Evolutionary conservation across 176 grass and related monocot genomes (phyloP), one percentile per base, ranked within the genome.

Genomic region (Bonia amplexicaulis): DNA sequence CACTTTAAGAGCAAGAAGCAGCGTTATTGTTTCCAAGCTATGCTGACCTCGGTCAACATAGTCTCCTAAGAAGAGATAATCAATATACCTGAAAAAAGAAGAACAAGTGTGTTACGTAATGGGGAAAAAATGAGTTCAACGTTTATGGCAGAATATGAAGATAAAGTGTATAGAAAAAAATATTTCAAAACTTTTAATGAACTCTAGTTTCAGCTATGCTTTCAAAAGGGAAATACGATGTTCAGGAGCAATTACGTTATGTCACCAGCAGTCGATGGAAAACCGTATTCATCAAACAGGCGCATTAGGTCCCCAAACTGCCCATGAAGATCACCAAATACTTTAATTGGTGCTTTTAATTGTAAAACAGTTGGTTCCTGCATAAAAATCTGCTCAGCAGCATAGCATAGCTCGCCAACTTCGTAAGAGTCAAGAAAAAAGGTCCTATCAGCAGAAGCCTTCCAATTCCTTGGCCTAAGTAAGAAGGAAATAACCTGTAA

Each of bases 21-120:
- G 86, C 26, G 93, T 90, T 79, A 98, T 95, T 59, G 96, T 98
- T 90, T 98, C 96, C 88, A 98, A 89, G 84, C 93, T 98, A 63
- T 98, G 96, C 76, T 98, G 96, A 63, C 96, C 93, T 81, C 96
- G 85, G 81, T 98, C 96, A n/a, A 98, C 96, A 92, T 98, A 98
- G 84, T 98, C 96, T 69, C 96, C 96, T 85, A 98, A 95, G 85
- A 98, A 98, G 39, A 98, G 92, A 92, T 98, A 98, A 84, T 98
- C 96, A 85, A 98, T 98, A 86, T 98, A 98, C 74, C 96, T 98
- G 81, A 79, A 85, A 69, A 87, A 70, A 52, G 16, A 40, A 88
- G 66, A 27, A 9, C 26, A 85, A 76, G 20, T 20, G 27, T 61
- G 59, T 85, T 71, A 77, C 15, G 61, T 29, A 81, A 71, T 33